Base-by-base conservation (phyloP, 2,329 filamentous ascomycete genomes). In the Tolypocladium cylindrosporum region DNA sequence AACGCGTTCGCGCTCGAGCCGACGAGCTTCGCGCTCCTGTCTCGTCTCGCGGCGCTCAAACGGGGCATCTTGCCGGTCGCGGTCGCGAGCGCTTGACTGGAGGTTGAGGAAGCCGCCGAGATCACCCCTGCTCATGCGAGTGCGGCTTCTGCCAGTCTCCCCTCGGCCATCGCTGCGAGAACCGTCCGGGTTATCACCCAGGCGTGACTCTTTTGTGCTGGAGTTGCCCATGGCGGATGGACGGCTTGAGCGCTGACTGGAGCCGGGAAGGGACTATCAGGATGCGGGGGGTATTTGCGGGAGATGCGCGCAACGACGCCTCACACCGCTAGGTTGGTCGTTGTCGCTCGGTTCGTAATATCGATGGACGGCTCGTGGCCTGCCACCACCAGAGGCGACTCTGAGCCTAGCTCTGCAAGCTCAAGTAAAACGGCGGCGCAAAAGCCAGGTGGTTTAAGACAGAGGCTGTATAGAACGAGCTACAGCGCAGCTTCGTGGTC, bases 1-100 rank as follows among this genome's bases (percentile, higher is more conserved):
- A 19, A 82, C 77, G 52, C 90, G 85, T 71, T 97, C 93, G 67
- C 86, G 88, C 71, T 97, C 93, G 57, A 91, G 75, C 61, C 87
- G 89, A 61, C 93, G 83, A 24, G 91, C 91, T 71, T 99, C 94
- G 48, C 91, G 84, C 74, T 97, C 94, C 65, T 93, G 90, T 69
- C 88, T 92, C 9, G 91, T 97, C 75, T 97, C 93, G 59, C 90
- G 84, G 59, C 91, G 87, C 62, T 83, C 80, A 58, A 81, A 80
- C 0, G 79, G 78, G 6, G 65, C 74, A 67, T 80, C 68, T 57
- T 68, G 62, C 64, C 73, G 62, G 62, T 69, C 62, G 64, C 75
- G 65, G 67, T 69, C 62, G 65, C 75, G 65, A 67, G 75, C 73
- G 21, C 69, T 70, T 37, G 71, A 65, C 36, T 75, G 65, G 11